These are phyloP conservation scores for Lithohypha guttulata DNA, from an alignment of 2,329 filamentous ascomycete genomes.

Conservation along the genomic window DNA sequence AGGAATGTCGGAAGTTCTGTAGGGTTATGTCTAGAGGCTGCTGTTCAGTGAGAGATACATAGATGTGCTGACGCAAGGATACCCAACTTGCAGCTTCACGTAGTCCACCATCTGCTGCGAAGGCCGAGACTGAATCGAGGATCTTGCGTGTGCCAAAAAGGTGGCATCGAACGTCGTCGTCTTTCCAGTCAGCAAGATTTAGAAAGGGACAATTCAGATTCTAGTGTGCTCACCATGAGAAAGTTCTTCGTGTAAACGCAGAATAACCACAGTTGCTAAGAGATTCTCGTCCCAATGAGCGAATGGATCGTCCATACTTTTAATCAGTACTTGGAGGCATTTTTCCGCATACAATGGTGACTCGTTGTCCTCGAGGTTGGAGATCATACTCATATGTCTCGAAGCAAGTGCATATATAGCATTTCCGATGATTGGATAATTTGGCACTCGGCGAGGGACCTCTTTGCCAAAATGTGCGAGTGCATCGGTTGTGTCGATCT, in stretches of 20 bases:
- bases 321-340: constrained; percentile 38
- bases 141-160: constrained; percentile 31
- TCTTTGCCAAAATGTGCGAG: constrained; percentile 35
- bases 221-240: constrained; percentile 10
- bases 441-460: constrained; percentile 37
- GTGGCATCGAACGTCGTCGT: constrained; percentile 28
- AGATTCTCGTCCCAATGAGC: constrained; percentile 38
- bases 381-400: constrained; percentile 34
- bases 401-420: constrained; percentile 39
- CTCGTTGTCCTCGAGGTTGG: constrained; percentile 30
- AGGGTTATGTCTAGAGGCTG: constrained; percentile 30
- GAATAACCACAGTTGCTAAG: constrained; percentile 39
- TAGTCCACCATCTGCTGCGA: constrained; percentile 31
- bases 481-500: constrained; percentile 29
- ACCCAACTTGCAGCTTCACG: constrained; percentile 35
- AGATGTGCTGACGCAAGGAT: constrained; percentile 33
- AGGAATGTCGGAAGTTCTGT: constrained; percentile 30
- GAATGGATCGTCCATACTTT: constrained; percentile 33
- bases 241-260: constrained; percentile 40
- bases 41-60: constrained; percentile 29
- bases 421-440: constrained; percentile 38
- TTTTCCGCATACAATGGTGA: constrained; percentile 37
- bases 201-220: not conserved
- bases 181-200: constrained; percentile 2
- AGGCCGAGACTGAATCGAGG: constrained; percentile 30